Evolutionary conservation across 129 eudicot genomes (phyloP).

Genomic region (Escallonia rubra): DNA sequence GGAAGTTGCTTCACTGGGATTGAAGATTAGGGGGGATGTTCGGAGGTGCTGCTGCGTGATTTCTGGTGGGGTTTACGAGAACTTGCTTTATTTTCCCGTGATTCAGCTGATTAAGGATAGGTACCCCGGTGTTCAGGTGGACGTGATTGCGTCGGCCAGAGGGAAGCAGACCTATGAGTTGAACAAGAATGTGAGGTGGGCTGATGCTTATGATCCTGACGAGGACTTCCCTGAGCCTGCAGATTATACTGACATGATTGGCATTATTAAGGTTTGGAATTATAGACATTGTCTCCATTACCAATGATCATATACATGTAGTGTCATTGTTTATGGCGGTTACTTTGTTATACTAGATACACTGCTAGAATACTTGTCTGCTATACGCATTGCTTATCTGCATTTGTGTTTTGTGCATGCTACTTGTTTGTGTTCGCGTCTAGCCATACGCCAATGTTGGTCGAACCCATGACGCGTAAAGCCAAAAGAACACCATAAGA

Average conservation of each 20-base stretch:
- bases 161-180: constrained; percentile 84
- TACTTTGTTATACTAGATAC: neutral
- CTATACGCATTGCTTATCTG: too few species aligned
- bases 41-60: constrained; percentile 74
- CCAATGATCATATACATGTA: too few species aligned
- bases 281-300: neutral
- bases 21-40: constrained; percentile 82
- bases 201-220: constrained; percentile 68
- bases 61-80: constrained; percentile 90
- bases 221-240: constrained; percentile 73
- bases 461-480: too few species aligned
- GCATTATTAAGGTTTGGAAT: constrained; percentile 59
- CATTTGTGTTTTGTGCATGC: too few species aligned
- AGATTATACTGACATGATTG: constrained; percentile 72
- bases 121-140: constrained; percentile 92
- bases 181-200: constrained; percentile 96
- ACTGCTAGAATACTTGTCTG: neutral
- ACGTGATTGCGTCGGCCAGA: constrained; percentile 57
- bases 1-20: constrained; percentile 72
- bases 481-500: too few species aligned
- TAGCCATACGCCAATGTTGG: too few species aligned
- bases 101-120: constrained; percentile 81
- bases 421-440: too few species aligned
- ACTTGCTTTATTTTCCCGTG: constrained; percentile 76
- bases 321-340: too few species aligned